Evolutionary conservation across 306 rosid genomes (phyloP), one percentile per base, ranked within the genome.

Genomic region (Cicer bijugum): DNA sequence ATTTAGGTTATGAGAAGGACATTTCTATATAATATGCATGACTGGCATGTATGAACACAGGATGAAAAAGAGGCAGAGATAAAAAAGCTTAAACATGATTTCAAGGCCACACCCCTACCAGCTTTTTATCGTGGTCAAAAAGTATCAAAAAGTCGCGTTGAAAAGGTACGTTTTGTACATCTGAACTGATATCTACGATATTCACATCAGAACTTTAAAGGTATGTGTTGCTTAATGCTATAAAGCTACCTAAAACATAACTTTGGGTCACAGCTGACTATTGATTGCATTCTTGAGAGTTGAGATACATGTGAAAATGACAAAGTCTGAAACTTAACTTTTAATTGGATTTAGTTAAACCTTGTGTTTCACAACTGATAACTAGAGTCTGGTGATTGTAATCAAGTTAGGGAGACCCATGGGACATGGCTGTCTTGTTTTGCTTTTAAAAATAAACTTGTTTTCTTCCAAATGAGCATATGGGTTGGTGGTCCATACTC

Each of bases 71-170:
- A 75, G 67, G 85, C 80, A 64, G 92, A 83, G 67, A 70, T 76
- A 15, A 87, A 74, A 86, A 82, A 66, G 84, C 53, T 63, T 19
- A 85, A 87, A 38, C 89, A 53, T 33, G 82, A 86, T 75, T 78
- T 80, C 76, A 89, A 86, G 81, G 84, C 91, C 64, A 87, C 86
- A 35, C 82, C 91, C 56, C 75, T 78, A 46, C 85, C 88, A 59
- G 76, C 82, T 65, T 82, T 74, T 71, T 48, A 85, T 75, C 65
- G 72, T 58, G 84, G 82, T 74, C 84, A 74, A 77, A 91, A 82
- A 74, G 60, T 75, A 28, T 67, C 86, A 11, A 88, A 83, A 86
- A 76, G 70, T 76, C 70, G 50, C 72, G 48, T 65, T 43, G 84
- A 74, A 59, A 89, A 89, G 97, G 97, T 89, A 85, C 39, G 64